These are phyloP conservation scores for Melaleuca alternifolia DNA, from an alignment of 345 rosid genomes.

Conservation along the genomic window DNA sequence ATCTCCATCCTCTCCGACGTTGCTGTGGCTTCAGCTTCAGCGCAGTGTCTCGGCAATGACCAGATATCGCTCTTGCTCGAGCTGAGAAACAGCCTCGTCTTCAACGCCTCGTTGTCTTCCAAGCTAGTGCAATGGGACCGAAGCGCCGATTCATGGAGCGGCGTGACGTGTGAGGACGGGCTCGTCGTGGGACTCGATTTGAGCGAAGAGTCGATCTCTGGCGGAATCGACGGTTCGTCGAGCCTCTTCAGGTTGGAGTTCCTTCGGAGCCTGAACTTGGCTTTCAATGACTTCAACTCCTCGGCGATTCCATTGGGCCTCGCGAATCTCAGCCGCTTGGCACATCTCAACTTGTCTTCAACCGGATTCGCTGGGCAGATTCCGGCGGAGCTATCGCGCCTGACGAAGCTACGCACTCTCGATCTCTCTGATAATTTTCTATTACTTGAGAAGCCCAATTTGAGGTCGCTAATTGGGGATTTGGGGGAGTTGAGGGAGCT, in stretches of 20 bases:
- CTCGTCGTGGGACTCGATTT: conserved; percentile 24
- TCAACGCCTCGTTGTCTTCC: background rate
- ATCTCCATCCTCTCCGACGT: background rate
- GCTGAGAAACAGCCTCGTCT: conserved; percentile 11
- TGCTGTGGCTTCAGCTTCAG: background rate
- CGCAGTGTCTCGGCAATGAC: conserved; percentile 10
- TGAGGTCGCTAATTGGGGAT: background rate
- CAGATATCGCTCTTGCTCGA: conserved; percentile 19
- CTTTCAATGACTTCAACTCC: background rate
- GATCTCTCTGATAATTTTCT: conserved; percentile 8
- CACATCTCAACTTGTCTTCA: background rate
- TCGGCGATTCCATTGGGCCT: background rate
- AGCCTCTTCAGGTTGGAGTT: background rate
- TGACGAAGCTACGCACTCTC: background rate
- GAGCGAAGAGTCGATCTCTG: conserved; percentile 15
- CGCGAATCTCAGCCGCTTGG: background rate
- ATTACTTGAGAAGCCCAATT: conserved; percentile 9
- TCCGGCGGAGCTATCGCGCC: background rate
- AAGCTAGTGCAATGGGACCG: conserved; percentile 17
- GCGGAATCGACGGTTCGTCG: conserved; percentile 11
- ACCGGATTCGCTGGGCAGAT: background rate
- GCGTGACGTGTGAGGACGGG: conserved; percentile 24
- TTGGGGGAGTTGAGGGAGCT: background rate
- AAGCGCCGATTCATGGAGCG: conserved; percentile 18
- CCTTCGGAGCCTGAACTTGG: background rate